phyloP scores from a whole-genome alignment of 768 basidiomycete species.

The Psilocybe cubensis region DNA sequence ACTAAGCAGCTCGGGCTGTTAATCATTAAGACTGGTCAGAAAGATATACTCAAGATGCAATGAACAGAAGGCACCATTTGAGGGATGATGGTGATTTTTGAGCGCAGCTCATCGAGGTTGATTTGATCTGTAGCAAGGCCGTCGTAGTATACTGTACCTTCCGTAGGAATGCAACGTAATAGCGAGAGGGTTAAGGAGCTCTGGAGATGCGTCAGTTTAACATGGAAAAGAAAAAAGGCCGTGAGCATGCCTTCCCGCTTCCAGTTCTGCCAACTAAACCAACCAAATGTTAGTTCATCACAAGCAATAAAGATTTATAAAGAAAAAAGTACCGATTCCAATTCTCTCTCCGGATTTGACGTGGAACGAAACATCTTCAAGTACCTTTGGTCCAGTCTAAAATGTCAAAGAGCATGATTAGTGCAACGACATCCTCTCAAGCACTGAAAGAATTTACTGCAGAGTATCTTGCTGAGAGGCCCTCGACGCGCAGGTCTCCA shows the following conservation, averaged over 20 bases:
- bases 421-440: not conserved
- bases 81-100: slow-evolving; percentile 51
- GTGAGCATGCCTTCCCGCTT: not conserved
- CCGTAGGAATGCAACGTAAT: slow-evolving; percentile 56
- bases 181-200: slow-evolving; percentile 50
- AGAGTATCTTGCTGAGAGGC: slow-evolving; percentile 61
- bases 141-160: slow-evolving; percentile 56
- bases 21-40: not conserved
- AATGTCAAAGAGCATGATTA: not conserved
- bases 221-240: not conserved
- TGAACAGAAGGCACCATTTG: not conserved
- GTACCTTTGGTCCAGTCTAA: slow-evolving; percentile 51
- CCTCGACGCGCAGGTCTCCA: slow-evolving; percentile 57
- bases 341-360: slow-evolving; percentile 56
- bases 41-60: not conserved
- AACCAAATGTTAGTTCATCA: not conserved
- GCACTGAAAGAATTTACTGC: slow-evolving; percentile 9
- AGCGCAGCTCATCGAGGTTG: slow-evolving; percentile 58
- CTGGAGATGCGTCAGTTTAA: slow-evolving; percentile 9
- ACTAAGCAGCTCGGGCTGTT: slow-evolving; percentile 6
- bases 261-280: slow-evolving; percentile 4
- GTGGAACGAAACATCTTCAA: slow-evolving; percentile 57
- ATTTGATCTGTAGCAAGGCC: slow-evolving; percentile 47
- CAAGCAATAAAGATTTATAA: not conserved
- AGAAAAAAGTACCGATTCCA: not conserved